These are phyloP conservation scores for Sugiyamaella mastotermitis DNA, from an alignment of 805 yeast genomes.

Conservation along the genomic window DNA sequence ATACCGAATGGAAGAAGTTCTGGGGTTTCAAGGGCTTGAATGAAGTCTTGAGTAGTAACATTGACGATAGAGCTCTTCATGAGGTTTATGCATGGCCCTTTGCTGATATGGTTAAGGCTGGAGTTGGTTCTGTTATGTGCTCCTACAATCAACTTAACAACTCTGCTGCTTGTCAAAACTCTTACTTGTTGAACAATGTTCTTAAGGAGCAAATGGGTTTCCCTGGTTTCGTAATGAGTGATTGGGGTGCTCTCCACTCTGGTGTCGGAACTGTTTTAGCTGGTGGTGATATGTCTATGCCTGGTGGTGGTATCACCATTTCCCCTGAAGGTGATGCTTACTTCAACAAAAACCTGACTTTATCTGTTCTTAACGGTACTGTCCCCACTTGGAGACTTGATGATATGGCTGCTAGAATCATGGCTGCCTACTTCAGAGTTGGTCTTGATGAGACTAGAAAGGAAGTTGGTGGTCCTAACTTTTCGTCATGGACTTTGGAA, in stretches of 20 bases:
- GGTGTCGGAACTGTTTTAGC: conserved; percentile 52
- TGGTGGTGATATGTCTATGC: conserved; percentile 65
- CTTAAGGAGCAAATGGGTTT: conserved; percentile 58
- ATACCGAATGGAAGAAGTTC: conserved; percentile 44
- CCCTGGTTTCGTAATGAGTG: conserved; percentile 62
- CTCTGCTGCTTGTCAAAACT: conserved; percentile 54
- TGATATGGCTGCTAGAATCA: conserved; percentile 57
- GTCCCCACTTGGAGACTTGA: conserved; percentile 47
- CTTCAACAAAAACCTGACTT: conserved; percentile 54
- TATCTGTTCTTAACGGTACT: conserved; percentile 51
- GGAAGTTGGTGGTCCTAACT: conserved; percentile 37
- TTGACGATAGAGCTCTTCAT: conserved; percentile 57
- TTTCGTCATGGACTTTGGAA: conserved; percentile 53
- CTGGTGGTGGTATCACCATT: conserved; percentile 42
- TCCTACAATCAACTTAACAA: conserved; percentile 52
- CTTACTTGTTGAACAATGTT: conserved; percentile 47
- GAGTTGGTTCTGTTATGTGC: conserved; percentile 59
- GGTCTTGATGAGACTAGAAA: conserved; percentile 28
- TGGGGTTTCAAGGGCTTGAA: conserved; percentile 37
- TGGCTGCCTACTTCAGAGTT: conserved; percentile 50
- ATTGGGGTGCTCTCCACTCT: conserved; percentile 58
- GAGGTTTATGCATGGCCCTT: conserved; percentile 63
- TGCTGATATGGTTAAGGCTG: conserved; percentile 55
- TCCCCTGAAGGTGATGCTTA: conserved; percentile 20
- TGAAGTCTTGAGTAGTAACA: conserved; percentile 43